phyloP scores from a whole-genome alignment of 345 rosid genomes.

The Rhodamnia argentea region DNA sequence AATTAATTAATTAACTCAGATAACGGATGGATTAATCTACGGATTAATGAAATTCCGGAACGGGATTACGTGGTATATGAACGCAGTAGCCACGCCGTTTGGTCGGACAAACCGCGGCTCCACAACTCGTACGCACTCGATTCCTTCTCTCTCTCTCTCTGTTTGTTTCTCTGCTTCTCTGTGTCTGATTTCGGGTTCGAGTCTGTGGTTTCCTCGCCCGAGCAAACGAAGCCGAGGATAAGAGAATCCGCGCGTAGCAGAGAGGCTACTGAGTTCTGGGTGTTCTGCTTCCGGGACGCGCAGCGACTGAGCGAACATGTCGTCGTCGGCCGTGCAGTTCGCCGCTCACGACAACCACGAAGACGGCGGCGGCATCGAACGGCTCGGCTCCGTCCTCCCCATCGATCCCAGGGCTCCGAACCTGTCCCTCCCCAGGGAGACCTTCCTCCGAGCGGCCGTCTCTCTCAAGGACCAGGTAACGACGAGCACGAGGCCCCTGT shows the following conservation, averaged over 20 bases:
- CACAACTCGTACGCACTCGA: background rate
- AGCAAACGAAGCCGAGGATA: no score
- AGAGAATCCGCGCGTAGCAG: background rate
- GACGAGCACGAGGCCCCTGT: no score
- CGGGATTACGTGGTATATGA: background rate
- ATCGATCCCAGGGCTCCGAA: conserved; percentile 21
- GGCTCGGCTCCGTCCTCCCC: conserved; percentile 16
- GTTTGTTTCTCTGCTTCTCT: background rate
- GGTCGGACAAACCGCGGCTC: background rate
- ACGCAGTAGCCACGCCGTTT: background rate
- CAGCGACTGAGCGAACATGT: conserved; percentile 6
- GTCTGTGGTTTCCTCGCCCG: background rate
- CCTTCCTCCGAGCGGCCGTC: conserved; percentile 54
- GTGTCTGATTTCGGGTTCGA: background rate
- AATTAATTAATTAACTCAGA: no score
- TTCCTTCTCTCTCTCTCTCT: background rate
- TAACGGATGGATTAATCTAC: no score
- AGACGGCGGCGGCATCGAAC: conserved; percentile 15
- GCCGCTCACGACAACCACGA: conserved; percentile 2
- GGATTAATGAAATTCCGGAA: background rate
- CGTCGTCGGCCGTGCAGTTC: conserved; percentile 25
- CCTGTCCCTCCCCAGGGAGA: conserved; percentile 25
- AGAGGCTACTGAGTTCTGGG: no score
- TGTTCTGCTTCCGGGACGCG: no score
- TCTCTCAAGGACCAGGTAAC: conserved; percentile 58